Conservation (phyloP, 805 yeast species). For the Candida maesae region DNA sequence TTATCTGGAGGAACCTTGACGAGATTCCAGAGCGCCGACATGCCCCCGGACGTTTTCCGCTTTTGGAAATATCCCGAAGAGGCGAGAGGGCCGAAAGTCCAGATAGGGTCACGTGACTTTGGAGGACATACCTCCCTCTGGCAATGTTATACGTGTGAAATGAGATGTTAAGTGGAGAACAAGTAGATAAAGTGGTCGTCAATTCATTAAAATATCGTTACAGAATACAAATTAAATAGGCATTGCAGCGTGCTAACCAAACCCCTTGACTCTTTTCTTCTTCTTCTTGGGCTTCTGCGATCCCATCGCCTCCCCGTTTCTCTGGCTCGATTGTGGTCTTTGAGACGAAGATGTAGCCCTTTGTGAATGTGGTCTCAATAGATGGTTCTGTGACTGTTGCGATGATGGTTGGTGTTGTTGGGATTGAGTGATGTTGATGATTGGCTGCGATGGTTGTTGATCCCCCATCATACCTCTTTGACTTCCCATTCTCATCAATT, state of each 20-base stretch:
- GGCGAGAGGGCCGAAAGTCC: neutral
- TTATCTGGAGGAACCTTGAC: no score
- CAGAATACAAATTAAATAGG: no score
- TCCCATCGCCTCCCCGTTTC: neutral
- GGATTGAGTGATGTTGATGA: constrained; percentile 18
- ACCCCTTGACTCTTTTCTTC: constrained; percentile 21
- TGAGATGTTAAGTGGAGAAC: no score
- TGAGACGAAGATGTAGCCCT: neutral
- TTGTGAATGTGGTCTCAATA: constrained; percentile 4
- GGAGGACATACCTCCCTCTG: no score
- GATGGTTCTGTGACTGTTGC: constrained; percentile 5
- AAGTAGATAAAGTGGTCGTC: neutral
- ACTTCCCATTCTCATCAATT: neutral
- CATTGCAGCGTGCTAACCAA: no score
- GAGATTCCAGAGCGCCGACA: no score
- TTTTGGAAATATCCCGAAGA: neutral
- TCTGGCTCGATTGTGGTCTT: neutral
- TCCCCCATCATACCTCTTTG: neutral
- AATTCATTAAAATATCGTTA: neutral
- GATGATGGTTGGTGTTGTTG: constrained; percentile 14
- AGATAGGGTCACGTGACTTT: no score
- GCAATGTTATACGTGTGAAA: no score
- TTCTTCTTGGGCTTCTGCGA: constrained; percentile 11
- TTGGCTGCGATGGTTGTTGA: constrained; percentile 11
- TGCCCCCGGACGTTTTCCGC: neutral